These are phyloP conservation scores for Alternaria novae-zelandiae DNA, from an alignment of 2,329 filamentous ascomycete species.

Conservation along the genomic window DNA sequence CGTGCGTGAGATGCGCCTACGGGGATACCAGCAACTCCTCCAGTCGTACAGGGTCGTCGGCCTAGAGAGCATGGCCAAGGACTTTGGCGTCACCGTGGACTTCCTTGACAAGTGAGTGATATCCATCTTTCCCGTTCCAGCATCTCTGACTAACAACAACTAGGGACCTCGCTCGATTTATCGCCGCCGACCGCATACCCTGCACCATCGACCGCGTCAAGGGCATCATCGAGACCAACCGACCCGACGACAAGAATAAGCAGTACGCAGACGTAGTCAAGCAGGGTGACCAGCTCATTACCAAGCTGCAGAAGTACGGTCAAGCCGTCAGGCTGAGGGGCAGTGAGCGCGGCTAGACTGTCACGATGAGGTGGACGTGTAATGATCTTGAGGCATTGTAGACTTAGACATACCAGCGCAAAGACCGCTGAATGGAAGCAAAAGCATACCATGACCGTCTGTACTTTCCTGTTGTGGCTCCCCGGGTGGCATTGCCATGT, in stretches of 20 bases:
- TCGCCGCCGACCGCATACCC: slow-evolving; percentile 89
- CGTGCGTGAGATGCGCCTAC: slow-evolving; percentile 95
- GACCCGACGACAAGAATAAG: slow-evolving; percentile 99
- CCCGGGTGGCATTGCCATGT: slow-evolving; percentile 15
- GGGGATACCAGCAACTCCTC: slow-evolving; percentile 94
- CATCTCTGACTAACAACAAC: slow-evolving; percentile 16
- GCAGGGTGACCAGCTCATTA: slow-evolving; percentile 96
- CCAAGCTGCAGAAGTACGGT: slow-evolving; percentile 98
- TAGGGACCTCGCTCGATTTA: slow-evolving; percentile 95
- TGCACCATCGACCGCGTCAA: slow-evolving; percentile 98
- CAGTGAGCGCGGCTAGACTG: slow-evolving; percentile 79
- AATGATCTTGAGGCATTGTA: slow-evolving; percentile 28
- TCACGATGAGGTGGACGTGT: slow-evolving; percentile 16
- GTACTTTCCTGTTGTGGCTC: not conserved
- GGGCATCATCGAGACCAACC: slow-evolving; percentile 96
- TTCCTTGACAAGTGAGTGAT: slow-evolving; percentile 84
- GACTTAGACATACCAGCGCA: slow-evolving; percentile 30
- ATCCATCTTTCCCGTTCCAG: not conserved
- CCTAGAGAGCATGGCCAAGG: slow-evolving; percentile 94
- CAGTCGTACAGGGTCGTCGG: slow-evolving; percentile 97
- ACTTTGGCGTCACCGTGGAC: slow-evolving; percentile 96
- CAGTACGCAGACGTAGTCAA: slow-evolving; percentile 98
- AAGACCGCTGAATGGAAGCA: slow-evolving; percentile 18
- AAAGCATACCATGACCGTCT: slow-evolving; percentile 8
- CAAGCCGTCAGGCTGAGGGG: slow-evolving; percentile 93